phyloP scores from a whole-genome alignment of 1,284 basidiomycete species.

The Trichosporon asahii region DNA sequence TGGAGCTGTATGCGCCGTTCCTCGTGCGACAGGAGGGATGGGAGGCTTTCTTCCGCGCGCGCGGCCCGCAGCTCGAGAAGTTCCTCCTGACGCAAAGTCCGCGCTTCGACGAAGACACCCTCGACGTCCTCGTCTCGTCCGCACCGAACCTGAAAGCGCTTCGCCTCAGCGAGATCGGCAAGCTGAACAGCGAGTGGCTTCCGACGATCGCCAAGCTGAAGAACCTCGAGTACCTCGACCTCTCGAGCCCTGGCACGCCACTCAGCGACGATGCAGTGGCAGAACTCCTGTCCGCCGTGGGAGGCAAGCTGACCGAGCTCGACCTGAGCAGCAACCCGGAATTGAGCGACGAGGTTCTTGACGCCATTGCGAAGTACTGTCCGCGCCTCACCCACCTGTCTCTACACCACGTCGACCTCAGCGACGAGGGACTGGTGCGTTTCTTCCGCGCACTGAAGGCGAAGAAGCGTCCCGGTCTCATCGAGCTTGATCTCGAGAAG shows the following conservation, averaged over 20 bases:
- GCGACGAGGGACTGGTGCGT: conserved; percentile 63
- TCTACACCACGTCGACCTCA: conserved; percentile 63
- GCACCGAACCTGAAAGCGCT: conserved; percentile 68
- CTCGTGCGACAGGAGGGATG: conserved; percentile 74
- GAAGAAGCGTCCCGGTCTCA: conserved; percentile 50
- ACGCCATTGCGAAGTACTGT: conserved; percentile 60
- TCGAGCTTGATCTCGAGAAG: conserved; percentile 61
- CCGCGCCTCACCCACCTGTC: conserved; percentile 59
- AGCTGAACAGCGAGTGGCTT: conserved; percentile 65
- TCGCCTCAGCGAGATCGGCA: conserved; percentile 73
- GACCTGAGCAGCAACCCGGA: conserved; percentile 64
- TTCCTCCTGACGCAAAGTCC: conserved; percentile 84
- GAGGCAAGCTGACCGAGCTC: conserved; percentile 58
- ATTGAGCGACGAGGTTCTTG: conserved; percentile 61
- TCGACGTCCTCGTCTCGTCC: conserved; percentile 61
- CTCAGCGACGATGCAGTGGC: conserved; percentile 62
- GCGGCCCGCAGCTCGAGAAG: conserved; percentile 61
- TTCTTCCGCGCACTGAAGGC: conserved; percentile 60
- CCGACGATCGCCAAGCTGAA: conserved; percentile 54
- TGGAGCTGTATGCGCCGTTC: conserved; percentile 87
- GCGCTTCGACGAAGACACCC: conserved; percentile 74
- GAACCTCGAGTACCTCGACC: conserved; percentile 40
- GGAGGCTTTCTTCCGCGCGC: conserved; percentile 67
- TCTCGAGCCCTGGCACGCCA: conserved; percentile 47
- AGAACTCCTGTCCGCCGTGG: conserved; percentile 58